These are phyloP conservation scores for Xylaria sp. DNA, from an alignment of 2,329 filamentous ascomycete species.

Conservation along the genomic window DNA sequence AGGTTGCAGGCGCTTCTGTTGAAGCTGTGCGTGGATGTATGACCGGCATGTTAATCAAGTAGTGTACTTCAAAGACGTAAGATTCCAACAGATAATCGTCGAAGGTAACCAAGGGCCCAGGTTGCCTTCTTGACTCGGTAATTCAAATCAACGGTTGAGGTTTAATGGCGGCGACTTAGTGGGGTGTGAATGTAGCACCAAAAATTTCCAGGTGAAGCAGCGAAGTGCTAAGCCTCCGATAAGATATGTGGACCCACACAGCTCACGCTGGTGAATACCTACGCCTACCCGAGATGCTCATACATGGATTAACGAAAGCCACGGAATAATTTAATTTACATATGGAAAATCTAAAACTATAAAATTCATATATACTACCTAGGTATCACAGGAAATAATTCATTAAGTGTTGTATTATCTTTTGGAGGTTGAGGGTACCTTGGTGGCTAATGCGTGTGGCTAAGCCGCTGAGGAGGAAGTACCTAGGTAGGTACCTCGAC, in stretches of 20 bases:
- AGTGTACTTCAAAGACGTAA: background rate
- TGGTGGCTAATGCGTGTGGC: too few species aligned
- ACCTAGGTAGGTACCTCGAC: too few species aligned
- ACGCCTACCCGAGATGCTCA: too few species aligned
- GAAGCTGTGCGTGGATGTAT: constrained; percentile 61
- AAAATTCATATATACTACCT: too few species aligned
- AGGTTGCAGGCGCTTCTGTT: constrained; percentile 76
- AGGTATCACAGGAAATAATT: too few species aligned
- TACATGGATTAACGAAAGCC: too few species aligned
- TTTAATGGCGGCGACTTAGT: constrained; percentile 7
- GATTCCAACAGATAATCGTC: background rate
- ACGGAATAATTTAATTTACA: too few species aligned
- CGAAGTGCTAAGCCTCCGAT: constrained; percentile 19
- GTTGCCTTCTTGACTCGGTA: background rate
- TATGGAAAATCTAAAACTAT: too few species aligned
- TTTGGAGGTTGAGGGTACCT: too few species aligned
- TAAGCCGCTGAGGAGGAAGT: too few species aligned
- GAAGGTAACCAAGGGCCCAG: background rate
- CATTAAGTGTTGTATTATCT: too few species aligned
- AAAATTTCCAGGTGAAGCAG: constrained; percentile 33
- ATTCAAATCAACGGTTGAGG: background rate
- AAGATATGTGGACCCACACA: constrained; percentile 18
- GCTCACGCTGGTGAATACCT: too few species aligned
- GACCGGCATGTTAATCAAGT: constrained; percentile 61
- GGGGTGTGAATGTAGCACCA: constrained; percentile 23